phyloP scores from a whole-genome alignment of 345 rosid species.

The Trapa bicornis region DNA sequence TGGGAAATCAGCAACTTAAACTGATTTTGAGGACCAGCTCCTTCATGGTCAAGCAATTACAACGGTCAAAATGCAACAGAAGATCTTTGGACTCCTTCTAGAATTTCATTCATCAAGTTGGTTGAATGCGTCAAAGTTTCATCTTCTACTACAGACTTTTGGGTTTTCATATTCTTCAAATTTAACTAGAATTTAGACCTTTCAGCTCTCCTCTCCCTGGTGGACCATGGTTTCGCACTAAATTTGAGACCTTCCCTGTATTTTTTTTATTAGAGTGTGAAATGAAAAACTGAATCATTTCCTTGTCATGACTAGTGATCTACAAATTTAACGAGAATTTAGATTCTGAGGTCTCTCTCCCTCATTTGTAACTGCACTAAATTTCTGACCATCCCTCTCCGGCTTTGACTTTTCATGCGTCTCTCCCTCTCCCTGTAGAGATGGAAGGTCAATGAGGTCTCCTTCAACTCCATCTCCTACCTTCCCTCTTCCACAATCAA shows the following conservation, averaged over 20 bases:
- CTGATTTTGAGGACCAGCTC: too few relatives aligned
- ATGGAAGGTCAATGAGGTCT: background rate
- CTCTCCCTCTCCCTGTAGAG: background rate
- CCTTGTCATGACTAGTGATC: too few relatives aligned
- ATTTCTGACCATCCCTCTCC: background rate
- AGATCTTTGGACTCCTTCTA: too few relatives aligned
- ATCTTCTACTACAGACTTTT: background rate
- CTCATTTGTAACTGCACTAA: background rate
- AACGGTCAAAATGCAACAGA: too few relatives aligned
- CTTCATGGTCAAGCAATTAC: too few relatives aligned
- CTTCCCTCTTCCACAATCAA: background rate
- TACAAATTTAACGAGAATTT: too few relatives aligned
- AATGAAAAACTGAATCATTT: too few relatives aligned
- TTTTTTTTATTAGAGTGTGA: too few relatives aligned
- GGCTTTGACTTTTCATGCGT: slow-evolving; percentile 6
- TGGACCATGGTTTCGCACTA: background rate
- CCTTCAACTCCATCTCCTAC: background rate
- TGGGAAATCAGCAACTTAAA: too few relatives aligned
- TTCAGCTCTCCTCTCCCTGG: background rate
- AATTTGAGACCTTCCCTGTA: background rate
- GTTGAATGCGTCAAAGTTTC: too few relatives aligned
- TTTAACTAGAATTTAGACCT: background rate
- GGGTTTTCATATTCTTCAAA: background rate
- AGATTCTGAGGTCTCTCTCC: too few relatives aligned
- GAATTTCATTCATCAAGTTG: too few relatives aligned